Conservation (phyloP, 2,329 filamentous ascomycete species). For the Diaporthe nobilis region DNA sequence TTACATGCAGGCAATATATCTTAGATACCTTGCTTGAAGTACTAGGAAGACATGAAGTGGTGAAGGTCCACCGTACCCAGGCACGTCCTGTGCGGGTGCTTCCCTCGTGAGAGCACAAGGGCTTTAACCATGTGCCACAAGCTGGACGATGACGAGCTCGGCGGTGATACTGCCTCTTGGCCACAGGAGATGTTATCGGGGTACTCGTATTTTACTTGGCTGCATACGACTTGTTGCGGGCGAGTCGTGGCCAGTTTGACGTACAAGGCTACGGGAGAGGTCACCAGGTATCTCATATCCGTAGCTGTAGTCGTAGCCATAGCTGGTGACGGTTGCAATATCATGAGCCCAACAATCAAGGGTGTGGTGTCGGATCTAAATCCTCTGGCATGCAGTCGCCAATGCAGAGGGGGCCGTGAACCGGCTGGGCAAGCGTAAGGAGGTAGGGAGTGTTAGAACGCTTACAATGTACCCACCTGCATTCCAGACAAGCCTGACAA, state of each 20-base stretch:
- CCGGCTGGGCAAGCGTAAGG: constrained; percentile 21
- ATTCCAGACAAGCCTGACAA: constrained; percentile 28
- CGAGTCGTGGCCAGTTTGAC: constrained; percentile 3
- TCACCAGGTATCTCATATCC: too few relatives aligned
- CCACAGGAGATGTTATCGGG: not conserved
- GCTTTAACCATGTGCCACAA: not conserved
- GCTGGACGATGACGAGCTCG: constrained; percentile 16
- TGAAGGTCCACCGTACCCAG: not conserved
- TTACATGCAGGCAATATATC: not conserved
- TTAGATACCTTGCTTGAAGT: not conserved
- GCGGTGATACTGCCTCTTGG: constrained; percentile 3
- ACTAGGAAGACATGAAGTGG: not conserved
- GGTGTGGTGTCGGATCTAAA: not conserved
- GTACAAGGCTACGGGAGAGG: not conserved
- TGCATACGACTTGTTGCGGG: not conserved
- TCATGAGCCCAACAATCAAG: not conserved
- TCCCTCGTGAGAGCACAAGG: not conserved
- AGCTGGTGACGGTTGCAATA: not conserved
- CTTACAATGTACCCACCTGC: constrained; percentile 17
- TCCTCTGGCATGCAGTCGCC: not conserved
- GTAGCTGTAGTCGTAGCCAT: not conserved
- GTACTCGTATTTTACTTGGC: not conserved
- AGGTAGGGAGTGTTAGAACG: constrained; percentile 15
- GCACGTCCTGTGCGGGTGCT: not conserved
- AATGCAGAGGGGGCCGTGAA: not conserved